Evolutionary conservation across 169 alveolate species (phyloP).

Genomic region (Cryptosporidium meleagridis): DNA sequence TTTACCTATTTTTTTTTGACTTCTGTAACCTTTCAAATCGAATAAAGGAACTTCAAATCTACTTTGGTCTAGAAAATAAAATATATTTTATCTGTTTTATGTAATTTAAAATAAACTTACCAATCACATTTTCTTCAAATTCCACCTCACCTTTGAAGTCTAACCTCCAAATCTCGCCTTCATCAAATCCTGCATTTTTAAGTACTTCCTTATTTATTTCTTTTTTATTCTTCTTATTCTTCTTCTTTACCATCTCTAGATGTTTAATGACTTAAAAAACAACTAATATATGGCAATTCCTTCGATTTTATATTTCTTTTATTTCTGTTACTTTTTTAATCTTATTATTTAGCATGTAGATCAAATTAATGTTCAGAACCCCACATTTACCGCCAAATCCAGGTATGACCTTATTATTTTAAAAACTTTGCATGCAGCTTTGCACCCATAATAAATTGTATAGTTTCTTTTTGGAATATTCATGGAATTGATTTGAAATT

Average conservation of each 20-base stretch:
- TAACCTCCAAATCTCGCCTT: constrained; percentile 71
- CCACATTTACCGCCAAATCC: constrained; percentile 55
- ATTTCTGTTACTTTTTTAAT: background rate
- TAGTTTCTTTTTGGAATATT: background rate
- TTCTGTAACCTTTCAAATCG: constrained; percentile 55
- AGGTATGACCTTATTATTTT: constrained; percentile 7
- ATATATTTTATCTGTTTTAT: background rate
- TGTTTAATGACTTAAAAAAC: background rate
- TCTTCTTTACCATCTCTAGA: constrained; percentile 16
- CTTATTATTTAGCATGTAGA: constrained; percentile 36
- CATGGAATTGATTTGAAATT: background rate
- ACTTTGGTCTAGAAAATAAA: constrained; percentile 4
- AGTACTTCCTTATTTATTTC: background rate
- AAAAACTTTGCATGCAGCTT: background rate
- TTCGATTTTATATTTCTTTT: background rate
- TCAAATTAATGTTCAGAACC: constrained; percentile 12
- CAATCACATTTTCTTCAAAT: constrained; percentile 49
- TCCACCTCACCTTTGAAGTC: constrained; percentile 27
- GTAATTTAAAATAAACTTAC: background rate
- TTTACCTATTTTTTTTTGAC: constrained; percentile 17
- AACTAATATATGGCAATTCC: background rate
- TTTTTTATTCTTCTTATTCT: background rate
- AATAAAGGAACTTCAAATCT: constrained; percentile 68
- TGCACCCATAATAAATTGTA: background rate
- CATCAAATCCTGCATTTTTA: constrained; percentile 61